A percentile compares a stretch with the other conserved stretches of the same genome.
phyloP scores from a whole-genome alignment of 805 yeast genomes.

The Barnettozyma siamensis region DNA sequence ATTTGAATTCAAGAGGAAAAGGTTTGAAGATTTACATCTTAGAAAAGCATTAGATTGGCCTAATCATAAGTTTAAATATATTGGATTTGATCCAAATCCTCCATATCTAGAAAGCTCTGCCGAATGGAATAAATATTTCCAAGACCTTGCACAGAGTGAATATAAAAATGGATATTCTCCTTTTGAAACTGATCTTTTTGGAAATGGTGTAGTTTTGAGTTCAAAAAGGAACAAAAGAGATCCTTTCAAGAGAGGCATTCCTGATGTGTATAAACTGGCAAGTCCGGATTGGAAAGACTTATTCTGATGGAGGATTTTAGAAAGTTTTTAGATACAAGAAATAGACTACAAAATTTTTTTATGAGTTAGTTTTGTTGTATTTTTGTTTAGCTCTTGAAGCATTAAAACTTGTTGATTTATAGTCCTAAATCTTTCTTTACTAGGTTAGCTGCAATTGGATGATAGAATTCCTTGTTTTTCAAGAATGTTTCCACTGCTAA shows the following conservation, averaged over 20 bases:
- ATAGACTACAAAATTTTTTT: too few species aligned
- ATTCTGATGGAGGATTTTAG: too few species aligned
- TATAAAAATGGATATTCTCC: conserved; percentile 44
- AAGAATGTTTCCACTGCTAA: conserved; percentile 64
- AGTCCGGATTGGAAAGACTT: conserved; percentile 12
- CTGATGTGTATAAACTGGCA: conserved; percentile 31
- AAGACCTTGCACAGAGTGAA: conserved; percentile 45
- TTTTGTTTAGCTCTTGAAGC: too few species aligned
- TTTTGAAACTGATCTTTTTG: conserved; percentile 55
- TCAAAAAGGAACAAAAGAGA: conserved; percentile 50
- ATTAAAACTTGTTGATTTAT: conserved; percentile 10
- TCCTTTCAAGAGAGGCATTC: conserved; percentile 39
- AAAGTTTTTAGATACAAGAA: too few species aligned
- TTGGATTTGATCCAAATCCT: conserved; percentile 56
- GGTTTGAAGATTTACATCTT: conserved; percentile 55
- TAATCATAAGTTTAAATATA: conserved; percentile 34
- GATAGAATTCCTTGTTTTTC: conserved; percentile 56
- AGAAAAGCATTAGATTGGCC: conserved; percentile 40
- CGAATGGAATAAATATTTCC: conserved; percentile 35
- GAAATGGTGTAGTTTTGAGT: conserved; percentile 37
- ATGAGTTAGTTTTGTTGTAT: too few species aligned
- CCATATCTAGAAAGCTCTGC: conserved; percentile 19
- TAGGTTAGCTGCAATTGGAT: conserved; percentile 78
- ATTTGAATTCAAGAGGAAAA: conserved; percentile 61
- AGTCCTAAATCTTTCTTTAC: conserved; percentile 76